Evolutionary conservation across 345 rosid species (phyloP).

Genomic region (Eucalyptus sp.): DNA sequence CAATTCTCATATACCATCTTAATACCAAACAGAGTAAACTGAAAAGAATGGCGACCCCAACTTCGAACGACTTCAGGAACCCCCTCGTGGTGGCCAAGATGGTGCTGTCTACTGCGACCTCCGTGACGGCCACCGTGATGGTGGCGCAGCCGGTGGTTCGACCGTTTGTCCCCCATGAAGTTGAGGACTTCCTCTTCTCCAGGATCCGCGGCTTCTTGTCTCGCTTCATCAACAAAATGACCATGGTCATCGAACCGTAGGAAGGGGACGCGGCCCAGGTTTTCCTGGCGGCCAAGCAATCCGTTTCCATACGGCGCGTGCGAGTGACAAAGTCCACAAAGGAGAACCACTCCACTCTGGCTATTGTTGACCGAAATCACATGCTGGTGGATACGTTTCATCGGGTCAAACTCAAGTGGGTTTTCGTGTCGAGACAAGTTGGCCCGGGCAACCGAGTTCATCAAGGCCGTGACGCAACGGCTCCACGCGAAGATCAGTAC

Average conservation of each 20-base stretch:
- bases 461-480: neutral
- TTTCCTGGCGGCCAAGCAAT: constrained; percentile 22
- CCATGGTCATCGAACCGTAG: constrained; percentile 19
- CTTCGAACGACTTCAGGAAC: no score
- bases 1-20: neutral
- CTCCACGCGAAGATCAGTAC: constrained; percentile 17
- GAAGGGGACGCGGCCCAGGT: constrained; percentile 35
- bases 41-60: no score
- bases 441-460: constrained; percentile 12
- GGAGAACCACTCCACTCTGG: constrained; percentile 26
- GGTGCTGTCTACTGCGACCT: neutral
- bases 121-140: constrained; percentile 46
- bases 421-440: constrained; percentile 8
- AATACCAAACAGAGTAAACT: neutral
- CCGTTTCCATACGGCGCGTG: constrained; percentile 26
- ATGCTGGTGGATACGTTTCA: constrained; percentile 32
- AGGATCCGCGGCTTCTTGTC: constrained; percentile 9
- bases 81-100: neutral
- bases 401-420: constrained; percentile 40
- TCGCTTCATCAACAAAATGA: constrained; percentile 31
- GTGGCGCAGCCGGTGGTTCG: constrained; percentile 24
- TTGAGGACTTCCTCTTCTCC: constrained; percentile 11
- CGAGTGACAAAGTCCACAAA: constrained; percentile 39
- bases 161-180: constrained; percentile 28
- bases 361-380: constrained; percentile 32